phyloP scores from a whole-genome alignment of 2,329 filamentous ascomycete genomes.

The Fusarium sp. region DNA sequence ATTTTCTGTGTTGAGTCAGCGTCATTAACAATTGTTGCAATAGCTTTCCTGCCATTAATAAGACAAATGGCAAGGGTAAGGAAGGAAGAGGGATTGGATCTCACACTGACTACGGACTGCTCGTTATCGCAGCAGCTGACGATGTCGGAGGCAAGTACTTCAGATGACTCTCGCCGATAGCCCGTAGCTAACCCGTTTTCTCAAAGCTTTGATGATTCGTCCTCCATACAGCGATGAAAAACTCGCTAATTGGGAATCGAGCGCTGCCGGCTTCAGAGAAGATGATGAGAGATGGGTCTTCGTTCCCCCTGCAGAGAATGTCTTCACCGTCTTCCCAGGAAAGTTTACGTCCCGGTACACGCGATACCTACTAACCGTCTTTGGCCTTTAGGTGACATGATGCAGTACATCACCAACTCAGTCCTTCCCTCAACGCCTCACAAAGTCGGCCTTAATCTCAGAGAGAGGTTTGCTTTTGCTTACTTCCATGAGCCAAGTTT shows the following conservation, averaged over 20 bases:
- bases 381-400: conserved; percentile 58
- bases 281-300: conserved; percentile 61
- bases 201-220: conserved; percentile 58
- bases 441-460: conserved; percentile 62
- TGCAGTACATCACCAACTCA: conserved; percentile 62
- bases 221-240: conserved; percentile 55
- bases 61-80: conserved; percentile 62
- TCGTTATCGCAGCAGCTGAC: conserved; percentile 63
- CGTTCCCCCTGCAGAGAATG: conserved; percentile 57
- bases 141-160: conserved; percentile 57
- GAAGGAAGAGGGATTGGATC: conserved; percentile 63
- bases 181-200: neutral
- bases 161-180: fast-evolving
- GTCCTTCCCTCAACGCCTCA: conserved; percentile 61
- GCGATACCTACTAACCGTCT: neutral
- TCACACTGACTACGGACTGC: conserved; percentile 64
- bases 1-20: neutral
- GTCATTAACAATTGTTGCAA: neutral
- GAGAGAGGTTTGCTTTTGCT: conserved; percentile 61
- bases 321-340: conserved; percentile 63
- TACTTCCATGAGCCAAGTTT: conserved; percentile 66
- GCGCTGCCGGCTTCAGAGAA: conserved; percentile 57
- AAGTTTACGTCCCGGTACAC: conserved; percentile 1
- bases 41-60: conserved; percentile 48
- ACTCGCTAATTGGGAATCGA: conserved; percentile 60